A percentile compares a stretch with the other conserved stretches of the same genome.
These are phyloP conservation scores for Suillus subluteus DNA, from an alignment of 768 basidiomycete genomes.

Conservation along the genomic window DNA sequence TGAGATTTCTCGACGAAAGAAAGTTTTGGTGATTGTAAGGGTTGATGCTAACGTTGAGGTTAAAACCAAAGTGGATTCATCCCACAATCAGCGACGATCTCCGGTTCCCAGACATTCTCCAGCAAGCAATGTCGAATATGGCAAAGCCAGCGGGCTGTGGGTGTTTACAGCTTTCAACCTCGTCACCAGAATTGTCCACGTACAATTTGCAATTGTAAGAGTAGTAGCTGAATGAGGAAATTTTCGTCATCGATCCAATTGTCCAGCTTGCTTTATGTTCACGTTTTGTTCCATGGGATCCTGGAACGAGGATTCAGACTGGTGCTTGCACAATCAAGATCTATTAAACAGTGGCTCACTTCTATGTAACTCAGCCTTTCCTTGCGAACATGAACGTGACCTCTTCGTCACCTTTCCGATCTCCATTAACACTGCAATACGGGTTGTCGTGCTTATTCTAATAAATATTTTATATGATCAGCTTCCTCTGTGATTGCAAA, in stretches of 20 bases:
- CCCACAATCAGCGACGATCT: background rate
- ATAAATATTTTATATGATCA: slow-evolving; percentile 50
- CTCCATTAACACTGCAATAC: slow-evolving; percentile 55
- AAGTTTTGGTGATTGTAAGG: slow-evolving; percentile 26
- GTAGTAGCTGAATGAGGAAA: slow-evolving; percentile 60
- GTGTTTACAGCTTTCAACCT: background rate
- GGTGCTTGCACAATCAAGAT: slow-evolving; percentile 18
- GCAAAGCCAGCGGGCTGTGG: background rate
- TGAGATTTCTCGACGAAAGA: background rate
- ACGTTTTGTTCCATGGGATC: slow-evolving; percentile 55
- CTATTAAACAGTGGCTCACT: background rate
- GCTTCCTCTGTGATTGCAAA: slow-evolving; percentile 48
- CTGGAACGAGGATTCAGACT: slow-evolving; percentile 87
- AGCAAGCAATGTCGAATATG: background rate
- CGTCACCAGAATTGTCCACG: background rate
- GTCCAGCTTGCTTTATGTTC: slow-evolving; percentile 2
- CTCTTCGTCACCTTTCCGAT: slow-evolving; percentile 42
- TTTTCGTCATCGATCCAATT: slow-evolving; percentile 58
- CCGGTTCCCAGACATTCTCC: background rate
- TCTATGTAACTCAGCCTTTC: slow-evolving; percentile 61
- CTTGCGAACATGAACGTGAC: slow-evolving; percentile 58
- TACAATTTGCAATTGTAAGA: background rate
- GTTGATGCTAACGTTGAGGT: background rate
- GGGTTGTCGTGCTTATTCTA: slow-evolving; percentile 52
- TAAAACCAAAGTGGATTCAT: background rate